phyloP scores from a whole-genome alignment of 352 stramenopile genomes.

The Globisporangium nagaii region DNA sequence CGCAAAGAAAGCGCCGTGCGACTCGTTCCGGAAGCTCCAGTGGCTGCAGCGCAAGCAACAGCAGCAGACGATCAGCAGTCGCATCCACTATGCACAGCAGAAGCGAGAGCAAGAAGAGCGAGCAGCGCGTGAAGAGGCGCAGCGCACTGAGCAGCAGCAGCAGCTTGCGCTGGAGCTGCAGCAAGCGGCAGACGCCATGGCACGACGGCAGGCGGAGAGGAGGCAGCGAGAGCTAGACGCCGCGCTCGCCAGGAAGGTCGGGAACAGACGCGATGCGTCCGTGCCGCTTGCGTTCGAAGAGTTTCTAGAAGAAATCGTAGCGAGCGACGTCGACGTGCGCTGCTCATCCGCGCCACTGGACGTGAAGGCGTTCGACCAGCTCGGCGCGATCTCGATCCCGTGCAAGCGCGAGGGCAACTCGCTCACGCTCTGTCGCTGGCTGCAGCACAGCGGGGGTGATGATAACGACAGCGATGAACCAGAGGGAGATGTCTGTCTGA shows the following conservation, averaged over 20 bases:
- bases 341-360: slow-evolving; percentile 9
- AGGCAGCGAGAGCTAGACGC: neutral
- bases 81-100: neutral
- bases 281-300: slow-evolving; percentile 20
- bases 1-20: slow-evolving; percentile 7
- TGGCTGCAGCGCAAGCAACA: slow-evolving; percentile 34
- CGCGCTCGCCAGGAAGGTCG: slow-evolving; percentile 2
- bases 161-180: slow-evolving; percentile 16
- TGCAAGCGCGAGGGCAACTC: slow-evolving; percentile 56
- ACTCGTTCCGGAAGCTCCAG: slow-evolving; percentile 42
- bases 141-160: neutral
- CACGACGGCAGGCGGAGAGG: neutral
- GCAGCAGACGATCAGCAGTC: neutral
- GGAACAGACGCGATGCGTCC: neutral
- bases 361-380: slow-evolving; percentile 23
- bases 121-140: neutral
- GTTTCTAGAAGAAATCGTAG: slow-evolving; percentile 27
- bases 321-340: slow-evolving; percentile 21
- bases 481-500: neutral
- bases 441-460: neutral
- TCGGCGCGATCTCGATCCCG: slow-evolving; percentile 38
- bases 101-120: neutral
- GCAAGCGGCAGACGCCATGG: neutral
- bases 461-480: neutral
- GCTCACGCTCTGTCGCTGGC: slow-evolving; percentile 38